Evolutionary conservation across 306 rosid genomes (phyloP).

Genomic region (Echinosophora koreensis): DNA sequence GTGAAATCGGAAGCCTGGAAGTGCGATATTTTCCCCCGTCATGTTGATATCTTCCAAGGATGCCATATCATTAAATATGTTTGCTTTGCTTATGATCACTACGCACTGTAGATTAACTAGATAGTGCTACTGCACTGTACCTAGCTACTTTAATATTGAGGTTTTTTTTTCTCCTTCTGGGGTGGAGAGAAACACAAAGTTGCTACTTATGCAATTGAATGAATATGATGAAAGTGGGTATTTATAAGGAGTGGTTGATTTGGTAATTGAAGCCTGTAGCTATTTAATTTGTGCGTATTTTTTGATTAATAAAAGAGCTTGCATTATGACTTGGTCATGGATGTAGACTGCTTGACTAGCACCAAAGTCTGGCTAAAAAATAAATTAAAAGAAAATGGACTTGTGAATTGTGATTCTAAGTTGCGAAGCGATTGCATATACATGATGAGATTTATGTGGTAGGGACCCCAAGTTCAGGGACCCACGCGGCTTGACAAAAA

Average conservation of each 20-base stretch:
- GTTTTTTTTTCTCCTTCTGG: background rate
- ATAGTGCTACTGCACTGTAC: constrained; percentile 3
- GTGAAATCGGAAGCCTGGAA: constrained; percentile 95
- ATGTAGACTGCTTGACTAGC: background rate
- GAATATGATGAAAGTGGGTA: constrained; percentile 24
- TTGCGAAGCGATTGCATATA: too few relatives aligned
- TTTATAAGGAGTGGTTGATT: constrained; percentile 47
- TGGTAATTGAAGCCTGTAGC: background rate
- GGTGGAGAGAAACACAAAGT: background rate
- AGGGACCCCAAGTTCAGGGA: constrained; percentile 35
- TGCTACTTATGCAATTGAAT: constrained; percentile 24
- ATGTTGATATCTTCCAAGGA: constrained; percentile 52
- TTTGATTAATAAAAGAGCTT: background rate
- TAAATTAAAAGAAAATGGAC: constrained; percentile 4
- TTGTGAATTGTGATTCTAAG: background rate
- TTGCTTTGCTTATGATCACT: background rate
- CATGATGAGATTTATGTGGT: constrained; percentile 1
- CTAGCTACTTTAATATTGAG: background rate
- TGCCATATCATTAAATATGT: constrained; percentile 44
- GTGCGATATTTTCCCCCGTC: constrained; percentile 51
- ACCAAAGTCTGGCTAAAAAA: constrained; percentile 25
- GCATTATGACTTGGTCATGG: constrained; percentile 54
- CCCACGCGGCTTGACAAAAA: constrained; percentile 76
- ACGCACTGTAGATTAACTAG: background rate
- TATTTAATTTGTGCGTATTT: background rate